Conservation (phyloP, 2,329 filamentous ascomycete genomes). For the Neonectria faginata region DNA sequence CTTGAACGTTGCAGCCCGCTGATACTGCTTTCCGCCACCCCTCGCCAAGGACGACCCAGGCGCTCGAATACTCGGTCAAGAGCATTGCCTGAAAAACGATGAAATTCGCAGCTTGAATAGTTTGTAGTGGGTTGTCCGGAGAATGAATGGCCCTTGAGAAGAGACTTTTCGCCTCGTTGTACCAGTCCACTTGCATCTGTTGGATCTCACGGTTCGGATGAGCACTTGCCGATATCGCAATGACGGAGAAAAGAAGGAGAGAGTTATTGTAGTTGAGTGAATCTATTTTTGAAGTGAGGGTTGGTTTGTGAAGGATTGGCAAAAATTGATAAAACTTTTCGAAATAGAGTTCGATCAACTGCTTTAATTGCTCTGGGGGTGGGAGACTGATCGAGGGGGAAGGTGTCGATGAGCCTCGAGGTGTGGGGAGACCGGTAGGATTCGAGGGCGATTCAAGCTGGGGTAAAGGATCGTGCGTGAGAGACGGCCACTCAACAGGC, state of each 20-base stretch:
- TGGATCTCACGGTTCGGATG: constrained; percentile 36
- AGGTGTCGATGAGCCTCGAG: constrained; percentile 10
- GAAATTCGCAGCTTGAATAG: constrained; percentile 38
- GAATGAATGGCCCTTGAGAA: constrained; percentile 32
- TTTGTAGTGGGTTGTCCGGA: constrained; percentile 31
- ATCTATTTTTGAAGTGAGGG: constrained; percentile 9
- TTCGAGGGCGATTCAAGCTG: neutral
- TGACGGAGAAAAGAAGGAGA: constrained; percentile 35
- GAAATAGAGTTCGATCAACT: constrained; percentile 40
- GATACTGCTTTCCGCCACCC: constrained; percentile 43
- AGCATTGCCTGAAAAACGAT: constrained; percentile 39
- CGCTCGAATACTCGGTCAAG: constrained; percentile 33
- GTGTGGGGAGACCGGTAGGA: neutral
- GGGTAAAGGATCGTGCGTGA: too few species aligned
- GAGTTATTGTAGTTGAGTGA: neutral
- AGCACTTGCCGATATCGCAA: constrained; percentile 34
- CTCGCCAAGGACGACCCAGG: constrained; percentile 39
- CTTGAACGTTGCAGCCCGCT: constrained; percentile 34
- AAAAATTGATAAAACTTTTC: constrained; percentile 39
- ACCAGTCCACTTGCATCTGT: constrained; percentile 36
- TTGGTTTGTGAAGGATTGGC: constrained; percentile 37
- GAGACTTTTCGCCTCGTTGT: constrained; percentile 32
- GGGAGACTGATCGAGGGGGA: constrained; percentile 9
- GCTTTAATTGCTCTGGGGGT: constrained; percentile 22
- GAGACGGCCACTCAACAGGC: neutral